A percentile compares a stretch with the other conserved stretches of the same genome.
Conservation (phyloP, 2,329 filamentous ascomycete genomes). For the Ophiostoma piceae region DNA sequence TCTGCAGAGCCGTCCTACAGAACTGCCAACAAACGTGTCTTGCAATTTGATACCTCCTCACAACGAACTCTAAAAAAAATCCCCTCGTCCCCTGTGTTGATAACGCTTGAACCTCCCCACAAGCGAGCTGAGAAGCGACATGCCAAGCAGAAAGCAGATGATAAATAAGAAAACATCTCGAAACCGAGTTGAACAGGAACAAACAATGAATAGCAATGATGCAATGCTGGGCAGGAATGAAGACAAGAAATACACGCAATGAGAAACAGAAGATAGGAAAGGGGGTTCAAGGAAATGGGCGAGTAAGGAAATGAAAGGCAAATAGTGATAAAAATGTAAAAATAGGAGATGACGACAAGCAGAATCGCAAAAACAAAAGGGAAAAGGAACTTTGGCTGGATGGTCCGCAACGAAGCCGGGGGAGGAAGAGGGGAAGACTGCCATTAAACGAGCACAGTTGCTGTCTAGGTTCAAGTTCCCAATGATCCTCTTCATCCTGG, state of each 20-base stretch:
- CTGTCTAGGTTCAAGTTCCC: background rate
- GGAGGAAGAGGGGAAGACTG: background rate
- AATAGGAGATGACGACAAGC: background rate
- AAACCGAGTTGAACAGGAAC: constrained; percentile 20
- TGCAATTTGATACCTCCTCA: constrained; percentile 27
- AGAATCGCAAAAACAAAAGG: background rate
- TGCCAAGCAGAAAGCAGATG: constrained; percentile 32
- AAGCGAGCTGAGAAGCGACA: constrained; percentile 34
- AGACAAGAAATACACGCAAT: background rate
- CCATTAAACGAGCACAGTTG: background rate
- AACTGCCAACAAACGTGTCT: constrained; percentile 3
- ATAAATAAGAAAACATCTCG: background rate
- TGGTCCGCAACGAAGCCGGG: constrained; percentile 14
- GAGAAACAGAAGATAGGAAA: constrained; percentile 8
- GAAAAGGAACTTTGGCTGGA: background rate
- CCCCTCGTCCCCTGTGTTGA: constrained; percentile 33
- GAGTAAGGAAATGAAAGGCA: background rate
- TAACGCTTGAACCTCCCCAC: constrained; percentile 35
- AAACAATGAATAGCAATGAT: constrained; percentile 11
- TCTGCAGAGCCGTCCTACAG: background rate
- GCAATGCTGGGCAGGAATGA: background rate
- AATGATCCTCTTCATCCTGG: constrained; percentile 4
- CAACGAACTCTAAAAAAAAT: constrained; percentile 17
- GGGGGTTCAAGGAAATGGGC: background rate
- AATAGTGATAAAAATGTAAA: background rate